phyloP scores from a whole-genome alignment of 768 basidiomycete genomes.

The Grammothele lineata region DNA sequence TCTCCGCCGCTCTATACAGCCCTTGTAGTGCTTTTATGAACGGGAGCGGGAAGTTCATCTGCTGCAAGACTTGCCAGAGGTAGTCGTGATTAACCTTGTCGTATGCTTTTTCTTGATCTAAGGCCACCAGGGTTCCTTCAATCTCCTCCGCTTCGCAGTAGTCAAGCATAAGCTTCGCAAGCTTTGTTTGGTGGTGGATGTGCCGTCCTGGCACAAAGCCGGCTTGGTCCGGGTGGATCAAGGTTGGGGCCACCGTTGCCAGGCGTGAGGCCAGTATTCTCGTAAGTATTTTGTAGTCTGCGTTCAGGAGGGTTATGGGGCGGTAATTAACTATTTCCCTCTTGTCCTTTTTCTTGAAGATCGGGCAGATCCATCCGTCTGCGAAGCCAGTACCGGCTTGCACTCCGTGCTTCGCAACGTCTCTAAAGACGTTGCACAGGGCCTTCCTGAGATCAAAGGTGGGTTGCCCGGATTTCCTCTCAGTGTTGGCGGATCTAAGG shows the following conservation, averaged over 20 bases:
- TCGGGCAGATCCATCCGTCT: constrained; percentile 30
- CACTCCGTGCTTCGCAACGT: constrained; percentile 3
- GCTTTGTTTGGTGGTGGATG: constrained; percentile 30
- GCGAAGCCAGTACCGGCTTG: constrained; percentile 17
- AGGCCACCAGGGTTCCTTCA: constrained; percentile 6
- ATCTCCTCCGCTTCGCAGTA: constrained; percentile 11
- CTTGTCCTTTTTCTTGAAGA: constrained; percentile 37
- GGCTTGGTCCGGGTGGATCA: constrained; percentile 34
- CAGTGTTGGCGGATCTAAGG: no score
- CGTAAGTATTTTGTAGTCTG: constrained; percentile 30
- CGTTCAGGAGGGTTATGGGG: constrained; percentile 25
- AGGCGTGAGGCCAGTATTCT: constrained; percentile 22
- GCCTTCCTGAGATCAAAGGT: no score
- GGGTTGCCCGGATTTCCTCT: no score
- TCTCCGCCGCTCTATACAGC: constrained; percentile 28
- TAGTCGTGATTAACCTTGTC: constrained; percentile 12
- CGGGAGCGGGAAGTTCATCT: constrained; percentile 2
- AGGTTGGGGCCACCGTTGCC: background rate
- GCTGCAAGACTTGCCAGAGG: constrained; percentile 7
- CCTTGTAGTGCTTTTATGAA: constrained; percentile 16
- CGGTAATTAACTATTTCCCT: constrained; percentile 12
- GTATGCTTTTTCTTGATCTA: no score
- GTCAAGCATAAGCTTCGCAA: constrained; percentile 17
- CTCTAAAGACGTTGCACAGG: background rate
- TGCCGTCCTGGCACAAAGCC: constrained; percentile 33